Evolutionary conservation across 768 basidiomycete genomes (phyloP).

Genomic region (Rossbeevera mucosa): DNA sequence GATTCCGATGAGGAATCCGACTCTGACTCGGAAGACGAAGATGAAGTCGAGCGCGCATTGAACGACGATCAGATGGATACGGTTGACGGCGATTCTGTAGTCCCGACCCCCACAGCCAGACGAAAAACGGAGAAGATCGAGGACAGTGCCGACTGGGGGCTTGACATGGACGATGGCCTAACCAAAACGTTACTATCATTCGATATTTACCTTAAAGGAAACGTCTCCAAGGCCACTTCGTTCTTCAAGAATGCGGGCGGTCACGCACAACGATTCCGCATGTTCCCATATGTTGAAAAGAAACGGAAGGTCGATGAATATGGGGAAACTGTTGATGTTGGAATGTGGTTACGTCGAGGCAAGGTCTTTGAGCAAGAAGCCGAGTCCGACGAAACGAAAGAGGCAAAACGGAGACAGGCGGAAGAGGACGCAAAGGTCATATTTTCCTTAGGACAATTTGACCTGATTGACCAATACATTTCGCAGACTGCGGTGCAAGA

Average conservation of each 20-base stretch:
- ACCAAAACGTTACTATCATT: conserved; percentile 78
- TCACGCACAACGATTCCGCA: conserved; percentile 79
- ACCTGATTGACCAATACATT: conserved; percentile 6
- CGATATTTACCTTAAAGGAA: conserved; percentile 97
- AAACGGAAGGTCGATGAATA: conserved; percentile 91
- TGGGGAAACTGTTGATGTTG: conserved; percentile 92
- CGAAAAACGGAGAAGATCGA: conserved; percentile 46
- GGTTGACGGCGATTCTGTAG: conserved; percentile 30
- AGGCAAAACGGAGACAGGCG: conserved; percentile 59
- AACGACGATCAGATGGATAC: conserved; percentile 47
- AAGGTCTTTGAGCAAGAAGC: conserved; percentile 88
- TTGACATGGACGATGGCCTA: conserved; percentile 72
- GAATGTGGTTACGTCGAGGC: conserved; percentile 91
- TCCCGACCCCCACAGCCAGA: conserved; percentile 24
- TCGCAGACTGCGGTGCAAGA: conserved; percentile 71
- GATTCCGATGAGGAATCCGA: conserved; percentile 72
- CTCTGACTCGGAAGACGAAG: conserved; percentile 58
- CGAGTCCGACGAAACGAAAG: conserved; percentile 75
- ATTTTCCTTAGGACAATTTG: neutral
- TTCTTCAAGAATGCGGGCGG: conserved; percentile 79
- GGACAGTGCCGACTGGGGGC: conserved; percentile 61
- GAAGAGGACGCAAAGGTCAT: conserved; percentile 74
- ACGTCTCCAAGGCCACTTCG: conserved; percentile 77
- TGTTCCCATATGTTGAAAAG: conserved; percentile 97
- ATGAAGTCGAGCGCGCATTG: conserved; percentile 50